Base-by-base conservation (phyloP, 2,329 filamentous ascomycete genomes). In the Cryphonectria nitschkei region DNA sequence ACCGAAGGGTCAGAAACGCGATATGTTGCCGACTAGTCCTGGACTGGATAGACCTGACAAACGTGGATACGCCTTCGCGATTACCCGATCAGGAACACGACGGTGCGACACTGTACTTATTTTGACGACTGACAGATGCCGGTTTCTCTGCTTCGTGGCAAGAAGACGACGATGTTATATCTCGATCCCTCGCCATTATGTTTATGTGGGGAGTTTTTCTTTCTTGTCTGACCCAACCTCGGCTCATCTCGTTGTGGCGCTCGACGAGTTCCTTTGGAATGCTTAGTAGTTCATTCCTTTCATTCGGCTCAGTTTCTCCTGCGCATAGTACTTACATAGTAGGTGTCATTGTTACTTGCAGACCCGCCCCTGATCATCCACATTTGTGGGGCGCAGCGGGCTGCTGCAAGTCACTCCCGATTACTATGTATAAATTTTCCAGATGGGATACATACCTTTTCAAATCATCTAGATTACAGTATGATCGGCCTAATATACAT, bases 1-100 rank as follows among this genome's bases (percentile, higher is more conserved):
- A 26, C 58, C 58, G 58, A 61, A 58, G 52, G 14, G 52, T 29
- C 52, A 56, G 52, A 32, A 34, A 13, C 52, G 29, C 56, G 56
- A 60, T 61, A n/a, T 61, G 32, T 22, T n/a, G 34, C 58, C 11
- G 58, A 39, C 58, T 61, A 61, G 58, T 61, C 34, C 32, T 61
- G 34, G 58, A 61, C 22, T 19, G 32, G 58, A 61, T 39, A 19
- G 32, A 39, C 19, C 34, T 61, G 32, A 37, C 22, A 19, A 61
- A 37, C 58, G 3, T n/a, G 58, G 58, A 58, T 58, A 58, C 54
- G 14, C 22, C 22, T 50, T 50, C 46, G 22, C 46, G 46, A 50
- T 50, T 50, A 50, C 46, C 46, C 46, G 46, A 50, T 50, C 46
- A 50, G 46, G 46, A 50, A 50, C 22, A 50, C 46, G 22, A 19